phyloP scores from a whole-genome alignment of 2,329 filamentous ascomycete genomes.

The Sporothrix luriei region DNA sequence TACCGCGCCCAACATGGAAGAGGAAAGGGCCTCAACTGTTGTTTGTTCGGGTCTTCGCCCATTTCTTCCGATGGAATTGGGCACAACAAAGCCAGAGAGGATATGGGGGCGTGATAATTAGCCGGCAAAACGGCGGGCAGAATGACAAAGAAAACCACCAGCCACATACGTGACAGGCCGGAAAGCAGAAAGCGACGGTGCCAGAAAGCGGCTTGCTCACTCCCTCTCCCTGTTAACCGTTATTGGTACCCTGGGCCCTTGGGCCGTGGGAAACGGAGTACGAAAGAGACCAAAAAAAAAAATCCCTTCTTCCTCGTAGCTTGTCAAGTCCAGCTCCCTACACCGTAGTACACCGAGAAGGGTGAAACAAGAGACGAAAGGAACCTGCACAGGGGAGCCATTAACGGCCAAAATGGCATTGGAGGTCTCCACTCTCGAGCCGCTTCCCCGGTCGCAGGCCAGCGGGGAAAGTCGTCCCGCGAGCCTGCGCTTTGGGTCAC shows the following conservation, averaged over 20 bases:
- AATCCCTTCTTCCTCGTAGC: no score
- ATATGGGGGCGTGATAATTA: no score
- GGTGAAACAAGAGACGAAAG: not conserved
- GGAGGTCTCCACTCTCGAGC: not conserved
- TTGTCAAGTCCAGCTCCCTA: no score
- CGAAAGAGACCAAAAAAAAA: no score
- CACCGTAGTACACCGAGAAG: not conserved
- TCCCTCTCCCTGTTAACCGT: not conserved
- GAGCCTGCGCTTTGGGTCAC: constrained; percentile 16
- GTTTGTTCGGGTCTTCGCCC: not conserved
- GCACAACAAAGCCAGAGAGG: no score
- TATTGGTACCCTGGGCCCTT: no score
- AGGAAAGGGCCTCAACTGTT: no score
- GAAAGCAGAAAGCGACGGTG: no score
- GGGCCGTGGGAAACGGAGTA: no score
- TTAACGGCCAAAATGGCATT: not conserved
- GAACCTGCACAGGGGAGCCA: not conserved
- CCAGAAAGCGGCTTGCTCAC: constrained; percentile 15
- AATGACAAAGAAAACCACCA: not conserved
- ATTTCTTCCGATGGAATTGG: not conserved
- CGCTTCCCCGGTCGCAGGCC: constrained; percentile 26
- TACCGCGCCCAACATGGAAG: not conserved
- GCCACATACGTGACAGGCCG: not conserved
- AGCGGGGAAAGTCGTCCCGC: constrained; percentile 22
- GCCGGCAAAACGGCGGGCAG: no score